These are phyloP conservation scores for Didymella lethalis DNA, from an alignment of 2,329 filamentous ascomycete genomes.

Conservation along the genomic window DNA sequence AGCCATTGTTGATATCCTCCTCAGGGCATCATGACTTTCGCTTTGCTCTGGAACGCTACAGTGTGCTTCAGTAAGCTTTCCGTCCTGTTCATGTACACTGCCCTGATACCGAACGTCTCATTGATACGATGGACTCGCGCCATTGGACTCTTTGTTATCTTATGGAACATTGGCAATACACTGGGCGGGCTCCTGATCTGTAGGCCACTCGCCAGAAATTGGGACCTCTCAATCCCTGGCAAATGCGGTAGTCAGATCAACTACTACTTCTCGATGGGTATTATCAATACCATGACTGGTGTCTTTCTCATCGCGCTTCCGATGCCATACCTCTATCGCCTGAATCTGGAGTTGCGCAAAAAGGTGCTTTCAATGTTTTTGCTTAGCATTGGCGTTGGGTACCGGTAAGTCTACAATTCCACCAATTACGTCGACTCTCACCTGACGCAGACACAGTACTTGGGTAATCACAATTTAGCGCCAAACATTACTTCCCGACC, in stretches of 20 bases:
- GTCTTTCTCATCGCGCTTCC: constrained; percentile 28
- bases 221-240: constrained; percentile 26
- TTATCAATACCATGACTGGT: constrained; percentile 34
- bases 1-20: background rate
- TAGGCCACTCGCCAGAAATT: constrained; percentile 28
- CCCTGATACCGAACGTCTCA: constrained; percentile 25
- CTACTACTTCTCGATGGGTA: constrained; percentile 28
- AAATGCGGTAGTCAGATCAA: constrained; percentile 30
- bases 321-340: constrained; percentile 30
- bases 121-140: constrained; percentile 17
- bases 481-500: constrained; percentile 21
- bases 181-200: constrained; percentile 30
- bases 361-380: constrained; percentile 28
- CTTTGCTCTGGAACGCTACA: constrained; percentile 32
- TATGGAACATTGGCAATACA: constrained; percentile 26
- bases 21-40: constrained; percentile 31
- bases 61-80: constrained; percentile 33
- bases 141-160: constrained; percentile 23
- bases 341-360: constrained; percentile 22
- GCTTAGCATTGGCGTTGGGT: constrained; percentile 32
- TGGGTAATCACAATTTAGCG: constrained; percentile 38
- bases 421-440: no score
- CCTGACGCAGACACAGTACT: constrained; percentile 17
- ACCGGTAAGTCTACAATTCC: constrained; percentile 11
- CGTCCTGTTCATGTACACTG: constrained; percentile 30